A percentile compares a stretch with the other conserved stretches of the same genome.
These are phyloP conservation scores for Lycium ferocissimum DNA, from an alignment of 257 asterid genomes.

Conservation along the genomic window DNA sequence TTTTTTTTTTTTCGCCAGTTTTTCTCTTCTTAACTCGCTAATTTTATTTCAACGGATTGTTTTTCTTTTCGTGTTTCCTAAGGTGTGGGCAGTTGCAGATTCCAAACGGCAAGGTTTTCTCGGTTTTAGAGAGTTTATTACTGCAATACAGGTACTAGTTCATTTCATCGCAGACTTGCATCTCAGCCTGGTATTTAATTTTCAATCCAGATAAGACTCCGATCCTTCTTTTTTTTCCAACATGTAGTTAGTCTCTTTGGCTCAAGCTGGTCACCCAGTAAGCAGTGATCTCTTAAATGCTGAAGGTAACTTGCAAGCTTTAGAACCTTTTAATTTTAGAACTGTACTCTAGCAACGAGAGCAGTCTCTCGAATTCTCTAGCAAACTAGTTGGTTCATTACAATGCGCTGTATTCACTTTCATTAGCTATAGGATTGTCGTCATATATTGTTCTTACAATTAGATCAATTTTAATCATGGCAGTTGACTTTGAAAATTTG, in stretches of 20 bases:
- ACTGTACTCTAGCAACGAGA: not conserved
- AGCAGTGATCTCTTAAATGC: slow-evolving; percentile 61
- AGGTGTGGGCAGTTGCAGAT: slow-evolving; percentile 99
- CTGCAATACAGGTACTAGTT: slow-evolving; percentile 83
- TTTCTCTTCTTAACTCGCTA: not conserved
- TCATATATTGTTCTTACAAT: not conserved
- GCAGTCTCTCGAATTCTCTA: not conserved
- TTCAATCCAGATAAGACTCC: not conserved
- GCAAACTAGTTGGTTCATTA: not conserved
- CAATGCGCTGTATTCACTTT: not conserved
- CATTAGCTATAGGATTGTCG: slow-evolving; percentile 1
- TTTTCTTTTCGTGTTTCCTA: slow-evolving; percentile 11
- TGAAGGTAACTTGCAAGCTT: slow-evolving; percentile 53
- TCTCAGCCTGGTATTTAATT: not conserved
- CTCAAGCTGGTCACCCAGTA: slow-evolving; percentile 81
- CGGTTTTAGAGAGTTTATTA: slow-evolving; percentile 82
- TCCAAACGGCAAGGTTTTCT: slow-evolving; percentile 93
- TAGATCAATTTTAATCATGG: slow-evolving; percentile 28
- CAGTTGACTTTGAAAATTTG: slow-evolving; percentile 85
- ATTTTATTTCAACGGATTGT: not conserved
- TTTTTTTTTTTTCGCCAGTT: slow-evolving; percentile 11
- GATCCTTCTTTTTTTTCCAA: slow-evolving; percentile 24
- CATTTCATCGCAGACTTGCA: slow-evolving; percentile 21
- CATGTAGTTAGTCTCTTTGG: slow-evolving; percentile 78
- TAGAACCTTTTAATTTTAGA: not conserved